Percentiles rank a stretch among this genome's conserved stretches.
These are phyloP conservation scores for Colletotrichum paranaense DNA, from an alignment of 2,329 filamentous ascomycete genomes.

Conservation along the genomic window DNA sequence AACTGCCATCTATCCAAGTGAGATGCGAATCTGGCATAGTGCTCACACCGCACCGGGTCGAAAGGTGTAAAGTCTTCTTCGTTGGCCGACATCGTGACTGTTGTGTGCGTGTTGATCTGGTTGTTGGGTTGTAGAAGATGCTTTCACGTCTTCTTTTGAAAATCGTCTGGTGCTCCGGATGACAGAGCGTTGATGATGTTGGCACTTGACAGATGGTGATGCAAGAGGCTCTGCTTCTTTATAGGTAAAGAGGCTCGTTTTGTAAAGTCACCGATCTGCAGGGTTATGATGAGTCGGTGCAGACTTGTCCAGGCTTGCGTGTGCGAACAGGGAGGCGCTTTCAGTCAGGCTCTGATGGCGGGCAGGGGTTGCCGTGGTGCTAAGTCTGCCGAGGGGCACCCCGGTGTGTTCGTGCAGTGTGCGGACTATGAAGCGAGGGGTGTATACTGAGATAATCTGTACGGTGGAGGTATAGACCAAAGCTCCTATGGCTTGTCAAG, in stretches of 20 bases:
- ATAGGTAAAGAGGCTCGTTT: slow-evolving; percentile 23
- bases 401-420: slow-evolving; percentile 27
- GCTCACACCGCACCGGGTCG: slow-evolving; percentile 44
- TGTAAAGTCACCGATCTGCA: slow-evolving; percentile 26
- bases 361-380: slow-evolving; percentile 25
- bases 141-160: slow-evolving; percentile 1
- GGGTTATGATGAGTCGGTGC: slow-evolving; percentile 14
- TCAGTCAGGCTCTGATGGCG: slow-evolving; percentile 9
- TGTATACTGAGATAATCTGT: background rate
- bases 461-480: slow-evolving; percentile 14
- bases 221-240: slow-evolving; percentile 36
- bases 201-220: slow-evolving; percentile 11
- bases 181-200: slow-evolving; percentile 10
- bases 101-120: background rate
- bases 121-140: slow-evolving; percentile 3
- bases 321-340: slow-evolving; percentile 25
- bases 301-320: slow-evolving; percentile 28
- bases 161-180: slow-evolving; percentile 25
- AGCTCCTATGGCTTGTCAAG: slow-evolving; percentile 24
- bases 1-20: slow-evolving; percentile 55
- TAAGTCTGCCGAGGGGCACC: slow-evolving; percentile 21
- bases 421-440: slow-evolving; percentile 5
- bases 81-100: slow-evolving; percentile 22
- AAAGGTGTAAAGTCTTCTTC: slow-evolving; percentile 26
- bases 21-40: slow-evolving; percentile 58